Conservation (phyloP, 208 protist species). For the Wallacemonas sp. region DNA sequence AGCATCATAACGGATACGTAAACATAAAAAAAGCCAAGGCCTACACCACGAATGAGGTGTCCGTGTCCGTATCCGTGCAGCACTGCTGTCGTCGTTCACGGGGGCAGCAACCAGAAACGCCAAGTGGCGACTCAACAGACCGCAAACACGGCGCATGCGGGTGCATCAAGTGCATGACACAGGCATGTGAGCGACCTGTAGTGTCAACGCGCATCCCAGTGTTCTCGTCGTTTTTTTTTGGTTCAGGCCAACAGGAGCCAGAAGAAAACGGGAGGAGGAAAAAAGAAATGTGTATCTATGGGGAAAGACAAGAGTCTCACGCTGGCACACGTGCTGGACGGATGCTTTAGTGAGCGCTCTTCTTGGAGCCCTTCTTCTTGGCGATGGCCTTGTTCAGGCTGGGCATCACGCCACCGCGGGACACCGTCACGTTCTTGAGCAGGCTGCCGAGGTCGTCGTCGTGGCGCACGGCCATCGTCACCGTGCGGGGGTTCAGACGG, state of each 20-base stretch:
- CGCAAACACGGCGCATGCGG: too few species aligned
- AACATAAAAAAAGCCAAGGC: too few species aligned
- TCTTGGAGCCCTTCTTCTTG: slow-evolving; percentile 80
- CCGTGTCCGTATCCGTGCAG: too few species aligned
- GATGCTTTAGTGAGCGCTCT: slow-evolving; percentile 47
- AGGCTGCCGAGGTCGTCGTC: slow-evolving; percentile 73
- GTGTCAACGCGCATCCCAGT: too few species aligned
- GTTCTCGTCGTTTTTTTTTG: slow-evolving; percentile 13
- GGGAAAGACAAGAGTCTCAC: slow-evolving; percentile 2
- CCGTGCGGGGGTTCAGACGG: slow-evolving; percentile 71
- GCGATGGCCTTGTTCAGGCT: slow-evolving; percentile 77
- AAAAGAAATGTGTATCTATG: slow-evolving; percentile 16
- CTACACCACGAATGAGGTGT: too few species aligned
- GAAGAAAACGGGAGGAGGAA: slow-evolving; percentile 16
- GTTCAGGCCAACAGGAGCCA: too few species aligned
- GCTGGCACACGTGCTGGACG: slow-evolving; percentile 24
- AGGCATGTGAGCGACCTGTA: not conserved
- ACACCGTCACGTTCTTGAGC: slow-evolving; percentile 76
- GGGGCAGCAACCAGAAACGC: too few species aligned
- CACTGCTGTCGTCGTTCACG: too few species aligned
- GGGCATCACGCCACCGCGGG: slow-evolving; percentile 80
- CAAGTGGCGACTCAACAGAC: too few species aligned
- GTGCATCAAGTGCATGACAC: too few species aligned
- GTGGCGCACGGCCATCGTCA: slow-evolving; percentile 80
- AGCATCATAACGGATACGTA: too few species aligned